phyloP scores from a whole-genome alignment of 2,329 filamentous ascomycete genomes.

The Ceratocystiopsis minuta region DNA sequence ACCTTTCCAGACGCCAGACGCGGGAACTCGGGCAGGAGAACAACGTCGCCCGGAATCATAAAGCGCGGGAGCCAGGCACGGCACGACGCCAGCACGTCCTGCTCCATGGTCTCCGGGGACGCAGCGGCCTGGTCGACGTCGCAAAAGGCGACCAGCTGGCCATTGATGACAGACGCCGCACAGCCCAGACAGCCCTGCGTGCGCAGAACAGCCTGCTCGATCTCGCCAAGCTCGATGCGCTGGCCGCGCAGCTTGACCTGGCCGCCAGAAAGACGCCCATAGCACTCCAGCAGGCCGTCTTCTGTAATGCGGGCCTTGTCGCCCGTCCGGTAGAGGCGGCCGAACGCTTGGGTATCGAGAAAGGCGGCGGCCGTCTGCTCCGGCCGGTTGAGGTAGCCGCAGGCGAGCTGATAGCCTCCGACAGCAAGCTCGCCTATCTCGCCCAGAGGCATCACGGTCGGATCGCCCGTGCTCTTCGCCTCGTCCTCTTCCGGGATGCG shows the following conservation, averaged over 20 bases:
- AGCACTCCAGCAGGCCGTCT: slow-evolving; percentile 60
- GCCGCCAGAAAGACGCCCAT: slow-evolving; percentile 60
- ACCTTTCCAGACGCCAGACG: slow-evolving; percentile 70
- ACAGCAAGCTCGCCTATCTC: slow-evolving; percentile 65
- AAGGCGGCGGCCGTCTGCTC: slow-evolving; percentile 60
- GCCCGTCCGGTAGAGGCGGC: slow-evolving; percentile 64
- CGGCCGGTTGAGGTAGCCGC: slow-evolving; percentile 63
- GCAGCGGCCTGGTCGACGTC: slow-evolving; percentile 18
- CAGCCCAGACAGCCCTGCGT: slow-evolving; percentile 44
- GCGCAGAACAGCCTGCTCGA: slow-evolving; percentile 51
- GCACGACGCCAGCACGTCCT: slow-evolving; percentile 39
- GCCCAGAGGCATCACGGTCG: slow-evolving; percentile 38
- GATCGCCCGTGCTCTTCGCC: background rate
- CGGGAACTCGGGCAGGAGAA: slow-evolving; percentile 47
- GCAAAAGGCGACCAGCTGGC: slow-evolving; percentile 59
- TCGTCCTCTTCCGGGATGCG: slow-evolving; percentile 21
- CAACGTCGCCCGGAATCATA: slow-evolving; percentile 65
- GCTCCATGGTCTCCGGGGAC: slow-evolving; percentile 14
- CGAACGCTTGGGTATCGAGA: slow-evolving; percentile 41
- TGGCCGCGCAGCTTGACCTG: slow-evolving; percentile 82
- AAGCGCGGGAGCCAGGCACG: slow-evolving; percentile 59
- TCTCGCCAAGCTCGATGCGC: slow-evolving; percentile 61
- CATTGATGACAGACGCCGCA: slow-evolving; percentile 47
- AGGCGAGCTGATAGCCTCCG: slow-evolving; percentile 62
- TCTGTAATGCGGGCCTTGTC: slow-evolving; percentile 56